These are phyloP conservation scores for Penicillium sp. DNA, from an alignment of 2,329 filamentous ascomycete genomes.

Conservation along the genomic window DNA sequence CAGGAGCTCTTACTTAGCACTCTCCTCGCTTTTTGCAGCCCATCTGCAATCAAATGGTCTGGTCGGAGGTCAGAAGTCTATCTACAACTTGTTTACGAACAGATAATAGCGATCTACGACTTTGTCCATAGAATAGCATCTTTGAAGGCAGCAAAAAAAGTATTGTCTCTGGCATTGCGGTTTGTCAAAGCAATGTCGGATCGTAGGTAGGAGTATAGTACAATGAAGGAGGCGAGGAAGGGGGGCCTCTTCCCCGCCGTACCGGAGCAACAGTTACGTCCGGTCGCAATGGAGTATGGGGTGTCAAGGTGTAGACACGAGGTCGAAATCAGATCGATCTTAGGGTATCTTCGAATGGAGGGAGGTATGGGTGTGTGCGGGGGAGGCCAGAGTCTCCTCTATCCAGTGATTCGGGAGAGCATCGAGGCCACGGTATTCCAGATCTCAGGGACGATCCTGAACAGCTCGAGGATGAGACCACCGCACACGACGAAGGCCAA, in stretches of 20 bases:
- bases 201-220: slow-evolving; percentile 5
- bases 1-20: background rate
- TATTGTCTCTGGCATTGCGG: background rate
- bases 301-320: background rate
- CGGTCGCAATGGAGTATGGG: slow-evolving; percentile 12
- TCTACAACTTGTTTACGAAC: background rate
- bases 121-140: background rate
- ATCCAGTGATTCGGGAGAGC: slow-evolving; percentile 35
- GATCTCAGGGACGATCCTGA: slow-evolving; percentile 52
- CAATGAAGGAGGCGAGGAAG: background rate
- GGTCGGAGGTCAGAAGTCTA: background rate
- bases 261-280: background rate
- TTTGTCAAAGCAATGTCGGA: background rate
- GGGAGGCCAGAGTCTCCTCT: slow-evolving; percentile 7
- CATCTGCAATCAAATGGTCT: background rate
- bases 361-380: background rate
- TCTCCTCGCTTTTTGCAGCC: background rate
- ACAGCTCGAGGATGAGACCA: slow-evolving; percentile 64
- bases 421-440: slow-evolving; percentile 45
- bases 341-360: slow-evolving; percentile 23
- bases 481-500: slow-evolving; percentile 69
- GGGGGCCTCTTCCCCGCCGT: background rate
- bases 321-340: background rate
- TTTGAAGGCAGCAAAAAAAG: background rate
- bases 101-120: background rate